A percentile compares a stretch with the other conserved stretches of the same genome.
Evolutionary conservation across 768 basidiomycete genomes (phyloP).

Genomic region (Termitomyces eurrhizus): DNA sequence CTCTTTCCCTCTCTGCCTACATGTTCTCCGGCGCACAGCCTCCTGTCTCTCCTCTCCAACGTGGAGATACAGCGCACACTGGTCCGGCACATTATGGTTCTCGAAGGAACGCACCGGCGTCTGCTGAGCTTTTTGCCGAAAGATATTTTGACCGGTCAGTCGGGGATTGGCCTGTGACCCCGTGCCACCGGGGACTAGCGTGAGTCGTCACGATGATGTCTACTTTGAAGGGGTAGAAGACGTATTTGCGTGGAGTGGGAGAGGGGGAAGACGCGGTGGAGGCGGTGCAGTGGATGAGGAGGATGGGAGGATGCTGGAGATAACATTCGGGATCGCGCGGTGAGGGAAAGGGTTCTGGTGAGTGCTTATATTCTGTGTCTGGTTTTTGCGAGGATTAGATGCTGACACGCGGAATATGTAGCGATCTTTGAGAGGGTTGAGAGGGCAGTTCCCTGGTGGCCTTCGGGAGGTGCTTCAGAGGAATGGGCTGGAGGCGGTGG

Average conservation of each 20-base stretch:
- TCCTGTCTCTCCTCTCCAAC: slow-evolving; percentile 37
- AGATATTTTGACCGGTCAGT: slow-evolving; percentile 32
- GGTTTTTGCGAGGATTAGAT: background rate
- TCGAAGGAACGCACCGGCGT: slow-evolving; percentile 54
- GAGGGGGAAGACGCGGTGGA: slow-evolving; percentile 14
- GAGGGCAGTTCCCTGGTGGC: slow-evolving; percentile 59
- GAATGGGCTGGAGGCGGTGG: slow-evolving; percentile 52
- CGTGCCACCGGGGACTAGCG: slow-evolving; percentile 62
- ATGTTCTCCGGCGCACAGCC: slow-evolving; percentile 22
- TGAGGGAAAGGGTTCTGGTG: slow-evolving; percentile 40
- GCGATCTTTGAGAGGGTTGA: slow-evolving; percentile 46
- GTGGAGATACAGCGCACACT: slow-evolving; percentile 45
- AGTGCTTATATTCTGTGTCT: slow-evolving; percentile 19
- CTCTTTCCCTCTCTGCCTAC: slow-evolving; percentile 38
- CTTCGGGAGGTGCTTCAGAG: slow-evolving; percentile 60
- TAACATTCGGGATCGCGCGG: slow-evolving; percentile 51
- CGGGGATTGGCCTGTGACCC: slow-evolving; percentile 77
- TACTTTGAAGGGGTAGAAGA: slow-evolving; percentile 74
- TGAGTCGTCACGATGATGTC: slow-evolving; percentile 61
- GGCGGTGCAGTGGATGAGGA: slow-evolving; percentile 31
- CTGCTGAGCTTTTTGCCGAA: slow-evolving; percentile 73
- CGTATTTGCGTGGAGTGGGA: slow-evolving; percentile 31
- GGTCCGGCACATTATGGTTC: slow-evolving; percentile 77
- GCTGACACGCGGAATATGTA: slow-evolving; percentile 36
- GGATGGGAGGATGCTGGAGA: slow-evolving; percentile 51